Base-by-base conservation (phyloP, 2,329 filamentous ascomycete species). In the Rhinocladiella similis region DNA sequence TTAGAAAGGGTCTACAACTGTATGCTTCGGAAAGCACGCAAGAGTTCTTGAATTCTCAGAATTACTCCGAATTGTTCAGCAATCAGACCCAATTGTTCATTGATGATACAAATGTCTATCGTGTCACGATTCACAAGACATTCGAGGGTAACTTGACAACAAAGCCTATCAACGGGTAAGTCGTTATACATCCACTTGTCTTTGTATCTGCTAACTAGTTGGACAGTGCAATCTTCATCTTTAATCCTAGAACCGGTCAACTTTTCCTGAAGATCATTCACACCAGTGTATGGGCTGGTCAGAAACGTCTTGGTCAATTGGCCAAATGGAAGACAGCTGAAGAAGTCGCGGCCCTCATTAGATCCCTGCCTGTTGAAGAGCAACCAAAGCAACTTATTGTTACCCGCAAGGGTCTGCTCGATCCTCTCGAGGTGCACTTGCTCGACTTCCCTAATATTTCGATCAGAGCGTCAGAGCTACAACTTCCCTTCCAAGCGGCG, bases 301-400 rank as follows among this genome's bases (percentile, higher is more conserved):
- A 99, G 76, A 99, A 99, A 75, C 95, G 94, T 89, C 85, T 99
- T 29, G 95, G 95, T 64, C 94, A 99, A 74, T 78, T 99, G 64
- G 94, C 94, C 46, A 99, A 99, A 72, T 99, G 94, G 94, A 99
- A 99, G 82, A 99, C 94, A 14, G 94, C 94, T 1, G 94, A 99
- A 86, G 94, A 99, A 91, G 95, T 99, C 2, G 94, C 94, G 3
- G 95, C 94, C 18, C 82, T 99, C 42, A 99, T 99, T 70, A 86
- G 94, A 65, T 99, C 94, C 1, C 75, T 99, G 41, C 94, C 94
- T 0, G 91, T 97, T 5, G 94, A 99, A 79, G 95, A 99, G 74
- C 95, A 99, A 72, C 94, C 94, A 36, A 97, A 97, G 77, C 94
- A 99, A 76, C 85, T 99, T 39, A 99, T 99, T 66, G 94, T 99